Conservation (phyloP, 352 stramenopile species). For the Globisporangium spiculum region DNA sequence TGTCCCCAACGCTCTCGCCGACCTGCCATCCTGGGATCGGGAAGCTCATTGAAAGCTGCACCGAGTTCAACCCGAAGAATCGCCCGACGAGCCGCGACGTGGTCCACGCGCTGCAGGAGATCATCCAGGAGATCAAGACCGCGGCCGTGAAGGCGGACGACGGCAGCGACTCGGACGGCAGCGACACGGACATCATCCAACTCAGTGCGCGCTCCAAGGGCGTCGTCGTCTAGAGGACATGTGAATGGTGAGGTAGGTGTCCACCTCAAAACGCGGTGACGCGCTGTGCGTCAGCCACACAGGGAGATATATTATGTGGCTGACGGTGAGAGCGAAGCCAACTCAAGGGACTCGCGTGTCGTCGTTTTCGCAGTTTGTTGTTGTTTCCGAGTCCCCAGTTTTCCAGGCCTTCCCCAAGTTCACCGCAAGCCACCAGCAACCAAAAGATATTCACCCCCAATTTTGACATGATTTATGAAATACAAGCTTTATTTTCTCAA, state of each 20-base stretch:
- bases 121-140: slow-evolving; percentile 11
- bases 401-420: neutral
- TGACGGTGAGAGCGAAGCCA: neutral
- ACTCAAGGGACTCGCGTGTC: neutral
- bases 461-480: slow-evolving; percentile 11
- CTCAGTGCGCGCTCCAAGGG: neutral
- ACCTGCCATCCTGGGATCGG: slow-evolving; percentile 48
- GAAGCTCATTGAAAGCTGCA: slow-evolving; percentile 37
- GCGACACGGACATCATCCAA: neutral
- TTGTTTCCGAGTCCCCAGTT: neutral
- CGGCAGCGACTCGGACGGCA: slow-evolving; percentile 6
- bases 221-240: slow-evolving; percentile 8
- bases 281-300: neutral
- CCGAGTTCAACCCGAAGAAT: slow-evolving; percentile 30
- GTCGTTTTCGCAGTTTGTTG: neutral
- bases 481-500: neutral
- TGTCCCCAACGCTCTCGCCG: slow-evolving; percentile 52
- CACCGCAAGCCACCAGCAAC: neutral
- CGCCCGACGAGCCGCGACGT: slow-evolving; percentile 20
- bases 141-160: neutral
- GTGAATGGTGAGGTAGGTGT: neutral
- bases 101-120: slow-evolving; percentile 12
- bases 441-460: neutral
- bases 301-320: neutral
- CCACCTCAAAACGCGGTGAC: neutral